Conservation (phyloP, 176 grass and related monocot species). For the Musa acuminata region DNA sequence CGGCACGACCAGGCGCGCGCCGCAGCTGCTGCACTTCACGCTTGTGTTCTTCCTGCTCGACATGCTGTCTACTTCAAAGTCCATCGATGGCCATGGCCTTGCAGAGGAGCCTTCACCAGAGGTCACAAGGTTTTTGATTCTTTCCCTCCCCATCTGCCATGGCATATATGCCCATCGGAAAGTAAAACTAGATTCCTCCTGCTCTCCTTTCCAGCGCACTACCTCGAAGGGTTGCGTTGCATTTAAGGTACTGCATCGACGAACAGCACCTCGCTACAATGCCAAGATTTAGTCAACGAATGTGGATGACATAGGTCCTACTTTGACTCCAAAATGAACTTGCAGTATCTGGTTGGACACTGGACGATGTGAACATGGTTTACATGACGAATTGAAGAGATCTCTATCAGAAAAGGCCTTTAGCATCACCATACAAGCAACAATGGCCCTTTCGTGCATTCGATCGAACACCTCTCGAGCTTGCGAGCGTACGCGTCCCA, state of each 20-base stretch:
- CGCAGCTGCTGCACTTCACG: constrained; percentile 38
- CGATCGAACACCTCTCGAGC: constrained; percentile 26
- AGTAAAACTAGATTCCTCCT: constrained; percentile 1
- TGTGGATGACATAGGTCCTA: too few relatives aligned
- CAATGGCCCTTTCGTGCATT: constrained; percentile 36
- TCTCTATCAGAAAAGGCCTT: constrained; percentile 25
- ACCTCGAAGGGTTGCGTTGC: not conserved
- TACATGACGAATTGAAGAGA: too few relatives aligned
- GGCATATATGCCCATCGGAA: constrained; percentile 3
- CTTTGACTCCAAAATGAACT: too few relatives aligned
- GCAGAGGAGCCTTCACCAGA: not conserved
- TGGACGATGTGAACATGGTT: too few relatives aligned
- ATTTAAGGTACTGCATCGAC: not conserved
- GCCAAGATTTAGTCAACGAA: not conserved
- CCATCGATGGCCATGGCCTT: not conserved
- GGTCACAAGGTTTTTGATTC: not conserved
- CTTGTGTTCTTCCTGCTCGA: constrained; percentile 21
- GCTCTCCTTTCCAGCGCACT: not conserved
- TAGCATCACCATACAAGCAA: constrained; percentile 37
- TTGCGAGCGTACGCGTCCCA: not conserved
- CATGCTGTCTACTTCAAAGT: constrained; percentile 16
- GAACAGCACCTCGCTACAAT: not conserved
- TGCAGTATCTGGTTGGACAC: too few relatives aligned
- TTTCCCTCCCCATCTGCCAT: too few relatives aligned
- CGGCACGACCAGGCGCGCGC: constrained; percentile 27